Percentiles rank a stretch among this genome's conserved stretches.
These are phyloP conservation scores for Populus alba DNA, from an alignment of 345 rosid genomes.

Conservation along the genomic window DNA sequence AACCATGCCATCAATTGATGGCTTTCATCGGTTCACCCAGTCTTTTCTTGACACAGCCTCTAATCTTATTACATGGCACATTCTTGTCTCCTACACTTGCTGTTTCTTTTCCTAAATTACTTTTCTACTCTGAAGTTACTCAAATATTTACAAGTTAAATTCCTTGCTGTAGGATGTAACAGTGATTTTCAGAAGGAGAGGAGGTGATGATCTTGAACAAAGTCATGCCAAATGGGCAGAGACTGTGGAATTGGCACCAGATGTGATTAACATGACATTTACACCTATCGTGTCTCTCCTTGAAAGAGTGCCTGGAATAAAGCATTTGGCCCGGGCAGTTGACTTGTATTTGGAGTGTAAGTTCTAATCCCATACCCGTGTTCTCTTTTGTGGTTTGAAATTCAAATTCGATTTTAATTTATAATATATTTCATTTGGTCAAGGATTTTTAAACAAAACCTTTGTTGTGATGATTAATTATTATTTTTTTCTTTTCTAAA, in stretches of 20 bases:
- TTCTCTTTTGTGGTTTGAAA: background rate
- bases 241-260: slow-evolving; percentile 75
- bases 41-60: background rate
- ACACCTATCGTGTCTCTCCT: slow-evolving; percentile 80
- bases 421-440: background rate
- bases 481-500: background rate
- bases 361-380: slow-evolving; percentile 26
- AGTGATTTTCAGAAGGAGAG: slow-evolving; percentile 95
- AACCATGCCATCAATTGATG: background rate
- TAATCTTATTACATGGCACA: background rate
- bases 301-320: slow-evolving; percentile 82
- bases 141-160: slow-evolving; percentile 12
- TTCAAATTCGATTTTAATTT: background rate
- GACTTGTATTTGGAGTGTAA: slow-evolving; percentile 88
- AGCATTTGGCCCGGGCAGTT: slow-evolving; percentile 81
- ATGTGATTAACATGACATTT: slow-evolving; percentile 90
- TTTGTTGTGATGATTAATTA: background rate
- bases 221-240: slow-evolving; percentile 87
- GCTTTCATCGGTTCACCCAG: background rate
- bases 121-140: slow-evolving; percentile 10
- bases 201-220: slow-evolving; percentile 98
- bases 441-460: background rate
- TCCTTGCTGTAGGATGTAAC: slow-evolving; percentile 88
- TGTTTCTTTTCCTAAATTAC: background rate
- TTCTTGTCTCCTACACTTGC: background rate